Evolutionary conservation across 192 early-diverging fungal genomes (phyloP).

Genomic region (Backusella morwellensis): DNA sequence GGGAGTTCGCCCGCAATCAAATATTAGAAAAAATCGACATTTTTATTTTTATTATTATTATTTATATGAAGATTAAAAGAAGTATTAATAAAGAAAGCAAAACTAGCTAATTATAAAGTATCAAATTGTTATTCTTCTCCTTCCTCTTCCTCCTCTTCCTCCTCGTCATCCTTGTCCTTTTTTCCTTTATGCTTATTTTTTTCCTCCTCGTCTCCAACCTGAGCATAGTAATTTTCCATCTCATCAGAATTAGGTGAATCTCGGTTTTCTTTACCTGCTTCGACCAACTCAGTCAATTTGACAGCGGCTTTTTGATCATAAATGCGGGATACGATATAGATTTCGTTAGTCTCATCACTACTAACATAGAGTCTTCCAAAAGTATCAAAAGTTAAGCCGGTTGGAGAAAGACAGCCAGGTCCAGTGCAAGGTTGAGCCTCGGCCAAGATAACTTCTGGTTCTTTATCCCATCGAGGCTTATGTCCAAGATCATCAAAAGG

Average conservation of each 20-base stretch:
- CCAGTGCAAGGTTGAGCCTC: conserved; percentile 12
- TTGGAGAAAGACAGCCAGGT: conserved; percentile 19
- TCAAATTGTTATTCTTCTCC: not conserved
- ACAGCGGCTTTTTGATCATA: conserved; percentile 20
- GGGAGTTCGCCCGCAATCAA: not conserved
- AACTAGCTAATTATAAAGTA: not conserved
- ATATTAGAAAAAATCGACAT: not conserved
- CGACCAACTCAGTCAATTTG: conserved; percentile 18
- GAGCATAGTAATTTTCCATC: conserved; percentile 5
- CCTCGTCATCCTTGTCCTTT: not conserved
- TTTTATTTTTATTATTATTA: not conserved
- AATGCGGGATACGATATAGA: conserved; percentile 24
- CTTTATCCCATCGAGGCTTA: conserved; percentile 23
- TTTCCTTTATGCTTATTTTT: not conserved
- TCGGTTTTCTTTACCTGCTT: conserved; percentile 1
- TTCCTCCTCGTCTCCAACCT: not conserved
- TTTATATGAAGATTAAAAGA: too few species aligned
- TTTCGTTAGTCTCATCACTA: conserved; percentile 29
- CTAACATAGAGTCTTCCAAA: conserved; percentile 22
- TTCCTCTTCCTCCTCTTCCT: not conserved
- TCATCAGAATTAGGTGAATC: conserved; percentile 14
- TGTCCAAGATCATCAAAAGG: conserved; percentile 33
- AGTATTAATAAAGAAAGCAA: not conserved
- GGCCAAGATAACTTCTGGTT: conserved; percentile 17
- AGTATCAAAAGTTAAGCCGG: conserved; percentile 18